Conservation (phyloP, 345 rosid genomes). For the Lepidium sativum region DNA sequence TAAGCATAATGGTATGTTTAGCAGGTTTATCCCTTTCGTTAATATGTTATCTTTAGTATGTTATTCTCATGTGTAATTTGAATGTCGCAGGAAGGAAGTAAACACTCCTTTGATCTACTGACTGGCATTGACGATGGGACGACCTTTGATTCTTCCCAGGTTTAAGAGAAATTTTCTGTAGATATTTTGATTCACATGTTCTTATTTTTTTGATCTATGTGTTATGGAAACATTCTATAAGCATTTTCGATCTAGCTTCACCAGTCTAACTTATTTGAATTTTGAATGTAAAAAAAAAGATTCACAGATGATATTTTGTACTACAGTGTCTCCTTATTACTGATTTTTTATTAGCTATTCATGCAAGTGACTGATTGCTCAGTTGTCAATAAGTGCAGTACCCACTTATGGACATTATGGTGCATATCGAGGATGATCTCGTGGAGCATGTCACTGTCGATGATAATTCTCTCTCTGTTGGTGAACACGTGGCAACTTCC, state of each 20-base stretch:
- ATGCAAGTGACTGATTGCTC: neutral
- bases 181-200: neutral
- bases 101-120: conserved; percentile 44
- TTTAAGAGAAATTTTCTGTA: conserved; percentile 24
- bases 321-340: neutral
- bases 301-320: neutral
- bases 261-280: neutral
- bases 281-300: neutral
- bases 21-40: neutral
- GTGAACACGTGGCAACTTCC: conserved; percentile 34
- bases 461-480: conserved; percentile 32
- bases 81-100: conserved; percentile 63
- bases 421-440: conserved; percentile 58
- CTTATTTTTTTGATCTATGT: neutral
- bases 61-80: conserved; percentile 10
- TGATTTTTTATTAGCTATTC: neutral
- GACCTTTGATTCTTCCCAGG: conserved; percentile 77
- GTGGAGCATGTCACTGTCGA: conserved; percentile 45
- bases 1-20: conserved; percentile 74
- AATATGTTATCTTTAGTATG: neutral
- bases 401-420: conserved; percentile 59
- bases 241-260: conserved; percentile 2
- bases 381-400: conserved; percentile 46
- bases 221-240: neutral
- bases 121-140: conserved; percentile 68